Conservation (phyloP, 1,284 basidiomycete species). For the Xanthoconium separans region DNA sequence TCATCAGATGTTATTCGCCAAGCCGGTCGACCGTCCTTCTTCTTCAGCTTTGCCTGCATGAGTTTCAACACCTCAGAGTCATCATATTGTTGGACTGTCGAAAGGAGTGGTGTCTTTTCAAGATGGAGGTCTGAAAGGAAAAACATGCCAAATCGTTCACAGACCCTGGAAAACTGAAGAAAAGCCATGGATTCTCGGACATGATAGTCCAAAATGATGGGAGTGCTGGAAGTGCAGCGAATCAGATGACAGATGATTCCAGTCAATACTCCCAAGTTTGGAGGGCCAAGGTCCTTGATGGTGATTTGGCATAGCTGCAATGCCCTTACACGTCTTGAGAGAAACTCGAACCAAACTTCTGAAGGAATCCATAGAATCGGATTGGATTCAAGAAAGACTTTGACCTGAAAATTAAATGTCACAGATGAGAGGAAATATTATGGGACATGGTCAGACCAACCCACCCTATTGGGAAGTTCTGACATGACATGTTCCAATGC, state of each 20-base stretch:
- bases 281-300: background rate
- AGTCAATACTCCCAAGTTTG: background rate
- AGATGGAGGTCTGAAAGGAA: slow-evolving; percentile 11
- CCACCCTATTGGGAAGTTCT: too few relatives aligned
- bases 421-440: background rate
- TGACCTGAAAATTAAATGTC: background rate
- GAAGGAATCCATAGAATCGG: background rate
- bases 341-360: background rate
- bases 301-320: background rate
- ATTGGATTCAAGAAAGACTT: background rate
- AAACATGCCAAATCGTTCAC: slow-evolving; percentile 7
- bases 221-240: background rate
- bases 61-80: background rate
- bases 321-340: background rate
- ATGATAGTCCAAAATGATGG: slow-evolving; percentile 7
- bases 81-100: background rate
- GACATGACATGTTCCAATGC: too few relatives aligned
- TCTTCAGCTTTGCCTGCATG: slow-evolving; percentile 1
- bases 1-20: background rate
- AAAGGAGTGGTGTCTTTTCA: background rate
- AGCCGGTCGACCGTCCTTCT: background rate
- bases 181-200: slow-evolving; percentile 11
- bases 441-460: too few relatives aligned
- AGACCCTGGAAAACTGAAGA: slow-evolving; percentile 1
- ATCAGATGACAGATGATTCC: slow-evolving; percentile 14